Percentiles rank a stretch among this genome's conserved stretches.
These are phyloP conservation scores for Kokia cookei DNA, from an alignment of 441 rosid genomes.

Conservation along the genomic window DNA sequence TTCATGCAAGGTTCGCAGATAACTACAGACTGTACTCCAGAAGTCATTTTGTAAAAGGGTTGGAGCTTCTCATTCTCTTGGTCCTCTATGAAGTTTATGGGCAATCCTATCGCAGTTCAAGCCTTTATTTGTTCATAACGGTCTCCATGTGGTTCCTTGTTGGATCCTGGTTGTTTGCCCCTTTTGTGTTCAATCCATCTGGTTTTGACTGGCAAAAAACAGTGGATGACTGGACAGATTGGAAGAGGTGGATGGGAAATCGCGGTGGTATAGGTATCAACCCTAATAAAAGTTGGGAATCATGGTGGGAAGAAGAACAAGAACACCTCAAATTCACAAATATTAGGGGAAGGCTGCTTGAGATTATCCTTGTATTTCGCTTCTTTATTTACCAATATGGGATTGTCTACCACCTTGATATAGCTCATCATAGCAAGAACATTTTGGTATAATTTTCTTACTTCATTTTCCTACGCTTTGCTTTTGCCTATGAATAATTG, in stretches of 20 bases:
- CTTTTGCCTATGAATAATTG: constrained; percentile 1
- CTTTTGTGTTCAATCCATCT: constrained; percentile 90
- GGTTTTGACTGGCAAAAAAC: constrained; percentile 99
- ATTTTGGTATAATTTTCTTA: constrained; percentile 41
- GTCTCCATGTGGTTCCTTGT: constrained; percentile 93
- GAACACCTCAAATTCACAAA: constrained; percentile 73
- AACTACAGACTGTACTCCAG: constrained; percentile 89
- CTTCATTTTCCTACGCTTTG: neutral
- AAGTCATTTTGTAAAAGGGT: constrained; percentile 94
- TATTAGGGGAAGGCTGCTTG: constrained; percentile 64
- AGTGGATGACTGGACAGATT: constrained; percentile 94
- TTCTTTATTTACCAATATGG: constrained; percentile 91
- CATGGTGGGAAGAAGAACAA: constrained; percentile 95
- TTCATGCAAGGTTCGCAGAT: constrained; percentile 83
- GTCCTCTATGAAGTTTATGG: constrained; percentile 69
- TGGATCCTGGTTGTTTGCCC: constrained; percentile 94
- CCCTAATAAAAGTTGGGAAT: constrained; percentile 82
- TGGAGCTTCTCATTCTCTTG: constrained; percentile 68
- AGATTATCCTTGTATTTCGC: constrained; percentile 69
- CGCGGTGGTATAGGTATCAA: constrained; percentile 91
- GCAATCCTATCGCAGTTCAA: constrained; percentile 68
- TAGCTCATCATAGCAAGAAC: constrained; percentile 55
- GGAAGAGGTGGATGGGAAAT: constrained; percentile 98
- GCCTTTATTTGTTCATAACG: constrained; percentile 59
- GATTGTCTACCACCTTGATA: constrained; percentile 90